Base-by-base conservation (phyloP, 208 protist genomes). In the Acanthamoeba culbertsoni region DNA sequence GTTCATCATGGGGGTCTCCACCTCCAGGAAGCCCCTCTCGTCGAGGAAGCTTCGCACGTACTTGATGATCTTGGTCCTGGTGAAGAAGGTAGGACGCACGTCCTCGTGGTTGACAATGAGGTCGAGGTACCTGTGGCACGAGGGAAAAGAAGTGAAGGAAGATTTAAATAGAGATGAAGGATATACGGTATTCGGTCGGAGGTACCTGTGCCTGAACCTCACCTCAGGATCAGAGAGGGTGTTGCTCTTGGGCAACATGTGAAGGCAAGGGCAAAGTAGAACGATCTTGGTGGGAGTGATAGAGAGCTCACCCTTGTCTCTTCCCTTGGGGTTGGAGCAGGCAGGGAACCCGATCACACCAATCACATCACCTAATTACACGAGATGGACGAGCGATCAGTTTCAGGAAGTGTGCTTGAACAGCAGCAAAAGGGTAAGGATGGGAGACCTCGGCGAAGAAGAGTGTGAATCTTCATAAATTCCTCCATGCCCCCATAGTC, bases 111-210 rank as follows among this genome's bases (percentile, higher is more conserved):
- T 99, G 48, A 99, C 96, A 73, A 99, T 99, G 33, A 99, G 95
- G 95, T 99, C 99, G 0, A 99, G 8, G 99, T 97, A 96, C n/a
- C n/a, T n/a, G n/a, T n/a, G n/a, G n/a, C 99, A 99, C 42, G 20
- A 71, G 14, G 20, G 20, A 16, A 40, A 53, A 26, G 10, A 18
- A 89, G 20, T 33, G 26, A 77, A 10, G 46, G 23, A 73, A 82
- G 23, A 82, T 62, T 26, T 26, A 73, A 73, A 73, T 82, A 82
- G 31, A 73, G 23, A 73, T 28, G 26, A 73, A 82, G 71, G 55
- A 26, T 23, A 26, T 23, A 63, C 23, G 55, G 55, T 23, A 26
- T 63, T 26, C 23, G 55, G 26, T 63, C 55, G 23, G n/a, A 99
- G 97, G 96, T 99, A 99, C 35, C 99, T 97, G 96, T 99, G 98